phyloP scores from a whole-genome alignment of 257 asterid genomes.

The Solanum paucissectum region DNA sequence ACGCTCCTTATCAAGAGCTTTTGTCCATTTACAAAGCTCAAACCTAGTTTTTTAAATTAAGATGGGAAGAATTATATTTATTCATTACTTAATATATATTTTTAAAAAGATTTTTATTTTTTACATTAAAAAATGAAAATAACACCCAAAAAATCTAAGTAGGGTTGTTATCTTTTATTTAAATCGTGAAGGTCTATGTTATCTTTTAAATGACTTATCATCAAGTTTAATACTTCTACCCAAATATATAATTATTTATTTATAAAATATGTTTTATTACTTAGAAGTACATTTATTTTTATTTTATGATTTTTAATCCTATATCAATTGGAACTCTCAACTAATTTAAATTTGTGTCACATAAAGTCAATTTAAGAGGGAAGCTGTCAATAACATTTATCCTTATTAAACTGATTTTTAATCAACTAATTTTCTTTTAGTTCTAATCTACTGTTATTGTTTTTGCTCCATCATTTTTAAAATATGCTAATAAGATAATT shows the following conservation, averaged over 20 bases:
- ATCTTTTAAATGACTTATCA: neutral
- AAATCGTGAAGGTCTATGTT: neutral
- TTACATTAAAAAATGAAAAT: neutral
- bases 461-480: neutral
- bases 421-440: neutral
- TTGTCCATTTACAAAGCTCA: neutral
- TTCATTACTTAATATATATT: neutral
- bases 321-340: neutral
- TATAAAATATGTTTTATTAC: neutral
- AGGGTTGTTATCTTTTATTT: neutral
- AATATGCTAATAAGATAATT: neutral
- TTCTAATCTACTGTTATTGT: neutral
- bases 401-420: neutral
- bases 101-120: neutral
- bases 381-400: neutral
- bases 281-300: neutral
- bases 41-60: rapidly evolving
- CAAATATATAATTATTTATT: neutral
- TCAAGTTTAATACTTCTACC: neutral
- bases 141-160: neutral
- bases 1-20: rapidly evolving
- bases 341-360: neutral
- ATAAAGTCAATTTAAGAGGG: neutral
- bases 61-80: neutral
- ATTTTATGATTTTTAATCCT: neutral